Conservation (phyloP, 2,329 filamentous ascomycete species). For the Metarhizium album region DNA sequence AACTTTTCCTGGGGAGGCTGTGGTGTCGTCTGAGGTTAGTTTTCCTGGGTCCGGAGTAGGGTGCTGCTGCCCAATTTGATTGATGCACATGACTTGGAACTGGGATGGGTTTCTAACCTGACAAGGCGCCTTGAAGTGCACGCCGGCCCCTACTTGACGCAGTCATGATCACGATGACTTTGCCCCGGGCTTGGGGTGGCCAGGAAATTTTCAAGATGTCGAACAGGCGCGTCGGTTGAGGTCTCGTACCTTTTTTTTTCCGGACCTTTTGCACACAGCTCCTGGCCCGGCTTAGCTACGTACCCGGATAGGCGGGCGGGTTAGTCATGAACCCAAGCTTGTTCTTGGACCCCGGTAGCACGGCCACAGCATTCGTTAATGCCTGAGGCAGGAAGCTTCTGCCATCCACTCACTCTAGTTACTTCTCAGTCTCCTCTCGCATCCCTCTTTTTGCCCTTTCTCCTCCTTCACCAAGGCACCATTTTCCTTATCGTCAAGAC, state of each 20-base stretch:
- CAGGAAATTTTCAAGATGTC: not conserved
- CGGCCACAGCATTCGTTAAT: not conserved
- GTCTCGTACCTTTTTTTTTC: slow-evolving; percentile 16
- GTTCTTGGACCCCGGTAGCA: not conserved
- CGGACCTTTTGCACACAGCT: not conserved
- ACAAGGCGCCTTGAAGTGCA: slow-evolving; percentile 36
- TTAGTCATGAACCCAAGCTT: not conserved
- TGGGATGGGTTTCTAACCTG: slow-evolving; percentile 29
- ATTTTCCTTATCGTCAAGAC: slow-evolving; percentile 93
- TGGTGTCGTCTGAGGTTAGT: slow-evolving; percentile 5
- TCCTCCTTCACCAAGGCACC: slow-evolving; percentile 48
- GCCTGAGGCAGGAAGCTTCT: slow-evolving; percentile 18
- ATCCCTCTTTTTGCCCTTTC: slow-evolving; percentile 18
- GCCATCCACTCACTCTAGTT: slow-evolving; percentile 2
- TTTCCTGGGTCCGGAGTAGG: not conserved
- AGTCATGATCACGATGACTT: slow-evolving; percentile 28
- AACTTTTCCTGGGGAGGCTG: slow-evolving; percentile 21
- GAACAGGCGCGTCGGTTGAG: slow-evolving; percentile 6
- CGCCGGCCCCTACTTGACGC: slow-evolving; percentile 46
- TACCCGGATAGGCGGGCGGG: not conserved
- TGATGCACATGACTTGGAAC: not conserved
- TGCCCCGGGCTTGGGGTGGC: slow-evolving; percentile 9
- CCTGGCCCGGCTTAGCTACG: not conserved
- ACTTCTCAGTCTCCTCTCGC: slow-evolving; percentile 9
- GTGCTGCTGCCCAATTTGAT: not conserved